Conservation (phyloP, 148 eudicot genomes). For the Drosera capensis region DNA sequence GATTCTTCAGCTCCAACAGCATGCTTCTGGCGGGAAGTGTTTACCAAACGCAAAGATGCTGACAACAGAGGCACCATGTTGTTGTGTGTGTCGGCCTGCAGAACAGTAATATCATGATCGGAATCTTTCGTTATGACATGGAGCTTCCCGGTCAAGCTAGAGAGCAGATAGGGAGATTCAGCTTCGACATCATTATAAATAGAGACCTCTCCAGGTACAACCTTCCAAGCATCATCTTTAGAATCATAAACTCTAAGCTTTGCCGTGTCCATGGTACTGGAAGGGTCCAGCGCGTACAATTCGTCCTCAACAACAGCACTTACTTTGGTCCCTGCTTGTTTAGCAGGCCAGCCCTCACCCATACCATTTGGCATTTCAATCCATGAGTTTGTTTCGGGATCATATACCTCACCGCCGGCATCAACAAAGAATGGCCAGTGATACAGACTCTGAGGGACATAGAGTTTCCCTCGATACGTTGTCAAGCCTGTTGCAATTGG, state of each 20-base stretch:
- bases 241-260: conserved; percentile 66
- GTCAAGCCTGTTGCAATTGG: conserved; percentile 97
- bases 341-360: conserved; percentile 99
- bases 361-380: conserved; percentile 85
- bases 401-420: conserved; percentile 92
- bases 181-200: conserved; percentile 32
- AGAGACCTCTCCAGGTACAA: conserved; percentile 42
- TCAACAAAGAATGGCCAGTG: conserved; percentile 98
- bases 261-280: conserved; percentile 58
- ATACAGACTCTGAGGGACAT: conserved; percentile 88
- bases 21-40: too few relatives aligned
- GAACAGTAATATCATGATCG: conserved; percentile 37
- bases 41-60: conserved; percentile 7
- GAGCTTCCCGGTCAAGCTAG: conserved; percentile 64
- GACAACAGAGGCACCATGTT: conserved; percentile 5
- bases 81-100: conserved; percentile 32
- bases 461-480: conserved; percentile 67
- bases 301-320: conserved; percentile 70
- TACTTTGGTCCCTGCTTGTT: conserved; percentile 89
- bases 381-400: conserved; percentile 80
- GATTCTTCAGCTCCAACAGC: too few relatives aligned
- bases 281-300: conserved; percentile 74
- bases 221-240: conserved; percentile 68
- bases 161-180: conserved; percentile 80
- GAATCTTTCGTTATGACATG: conserved; percentile 77